Evolutionary conservation across 352 stramenopile genomes (phyloP).

Genomic region (Plasmopara halstedii): DNA sequence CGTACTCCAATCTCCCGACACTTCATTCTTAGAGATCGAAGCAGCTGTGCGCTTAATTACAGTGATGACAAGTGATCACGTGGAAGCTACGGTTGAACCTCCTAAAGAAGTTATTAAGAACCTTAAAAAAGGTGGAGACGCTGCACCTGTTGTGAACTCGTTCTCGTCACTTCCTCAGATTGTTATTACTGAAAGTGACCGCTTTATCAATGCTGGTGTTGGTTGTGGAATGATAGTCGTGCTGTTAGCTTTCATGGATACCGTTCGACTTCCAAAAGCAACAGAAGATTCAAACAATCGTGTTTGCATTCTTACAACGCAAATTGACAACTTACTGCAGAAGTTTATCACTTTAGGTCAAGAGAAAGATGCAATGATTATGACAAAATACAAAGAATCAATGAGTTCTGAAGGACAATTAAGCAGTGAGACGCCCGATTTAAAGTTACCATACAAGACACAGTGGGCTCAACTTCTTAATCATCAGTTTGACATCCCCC

Average conservation of each 20-base stretch:
- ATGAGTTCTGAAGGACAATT: slow-evolving; percentile 1
- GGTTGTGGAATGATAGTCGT: slow-evolving; percentile 29
- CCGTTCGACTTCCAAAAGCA: slow-evolving; percentile 12
- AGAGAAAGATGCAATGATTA: slow-evolving; percentile 11
- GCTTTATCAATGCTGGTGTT: slow-evolving; percentile 37
- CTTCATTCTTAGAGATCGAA: slow-evolving; percentile 41
- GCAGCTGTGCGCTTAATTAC: slow-evolving; percentile 26
- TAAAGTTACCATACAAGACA: slow-evolving; percentile 18
- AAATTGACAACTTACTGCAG: slow-evolving; percentile 20
- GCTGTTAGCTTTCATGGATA: slow-evolving; percentile 37
- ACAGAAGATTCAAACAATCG: slow-evolving; percentile 1
- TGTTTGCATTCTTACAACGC: slow-evolving; percentile 6
- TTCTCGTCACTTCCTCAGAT: slow-evolving; percentile 9
- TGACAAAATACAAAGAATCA: slow-evolving; percentile 6
- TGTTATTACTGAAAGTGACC: slow-evolving; percentile 21
- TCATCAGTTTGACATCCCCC: slow-evolving; percentile 21
- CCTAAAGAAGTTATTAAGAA: slow-evolving; percentile 8
- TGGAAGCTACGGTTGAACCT: slow-evolving; percentile 7
- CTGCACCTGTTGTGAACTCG: neutral
- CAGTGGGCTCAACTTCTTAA: slow-evolving; percentile 44
- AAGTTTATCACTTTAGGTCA: slow-evolving; percentile 27
- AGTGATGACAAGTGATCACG: slow-evolving; percentile 22
- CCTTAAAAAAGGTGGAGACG: slow-evolving; percentile 9
- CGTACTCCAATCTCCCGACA: slow-evolving; percentile 27
- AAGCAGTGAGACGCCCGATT: neutral